Evolutionary conservation across 306 rosid genomes (phyloP), one percentile per base, ranked within the genome.

Genomic region (Carpinus viminea): DNA sequence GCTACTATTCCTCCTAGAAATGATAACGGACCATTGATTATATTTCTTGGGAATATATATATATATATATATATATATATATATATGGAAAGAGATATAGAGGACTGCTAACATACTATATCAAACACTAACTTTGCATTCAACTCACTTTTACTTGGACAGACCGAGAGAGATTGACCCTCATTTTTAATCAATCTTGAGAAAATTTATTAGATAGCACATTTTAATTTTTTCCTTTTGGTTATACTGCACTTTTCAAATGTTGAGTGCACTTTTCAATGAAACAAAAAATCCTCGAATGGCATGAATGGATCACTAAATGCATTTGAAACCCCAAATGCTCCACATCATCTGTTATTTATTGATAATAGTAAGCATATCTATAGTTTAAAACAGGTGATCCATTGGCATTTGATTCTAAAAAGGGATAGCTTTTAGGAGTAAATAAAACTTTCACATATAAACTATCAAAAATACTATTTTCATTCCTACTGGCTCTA

Each of bases 1-100:
- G 99, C 94, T 54, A 91, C 99, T 76, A 95, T 72, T 84, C 99
- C 99, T 57, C 98, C 99, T 95, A 81, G 43, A 52, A 72, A 79
- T 70, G 50, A 84, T 28, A 68, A 81, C 54, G 28, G 54, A 73
- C 52, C 77, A n/a, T 68, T 3, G 70, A 69, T 45, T 21, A 38
- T 47, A 79, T 38, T 13, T 36, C 65, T 7, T 24, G 36, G 12
- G 60, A 41, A 41, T 41, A 41, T 5, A 5, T 41, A 38, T 3
- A 38, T 0, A 38, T 3, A 38, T 38, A 38, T 3, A 38, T n/a
- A 57, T 2, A 4, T 21, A 24, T 24, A 24, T 59, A 17, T 24
- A 10, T 24, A 16, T 24, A 21, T 24, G 12, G 34, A 24, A 20
- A 59, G 36, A 59, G 65, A 24, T 20, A 59, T n/a, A 59, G 65